Conservation (phyloP, 768 basidiomycete species). For the Arthromyces matolae region DNA sequence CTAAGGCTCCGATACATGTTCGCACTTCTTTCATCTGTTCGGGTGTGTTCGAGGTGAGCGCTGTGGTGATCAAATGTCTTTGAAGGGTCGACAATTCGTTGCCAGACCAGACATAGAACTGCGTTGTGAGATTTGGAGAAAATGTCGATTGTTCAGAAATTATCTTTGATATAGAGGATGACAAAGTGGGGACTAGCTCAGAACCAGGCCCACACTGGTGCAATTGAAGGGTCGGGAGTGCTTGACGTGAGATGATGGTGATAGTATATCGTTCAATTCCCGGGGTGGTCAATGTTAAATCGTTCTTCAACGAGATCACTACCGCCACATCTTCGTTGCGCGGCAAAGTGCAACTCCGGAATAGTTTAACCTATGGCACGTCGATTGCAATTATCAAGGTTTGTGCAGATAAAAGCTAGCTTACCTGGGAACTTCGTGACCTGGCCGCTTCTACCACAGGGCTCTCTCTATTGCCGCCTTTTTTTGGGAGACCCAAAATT, state of each 20-base stretch:
- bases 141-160: constrained; percentile 16
- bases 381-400: constrained; percentile 26
- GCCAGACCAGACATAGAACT: constrained; percentile 47
- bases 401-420: constrained; percentile 35
- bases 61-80: constrained; percentile 37
- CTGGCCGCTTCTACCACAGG: constrained; percentile 39
- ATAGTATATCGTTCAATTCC: constrained; percentile 35
- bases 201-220: constrained; percentile 24
- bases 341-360: constrained; percentile 44
- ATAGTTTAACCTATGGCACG: constrained; percentile 33
- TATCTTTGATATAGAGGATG: constrained; percentile 32
- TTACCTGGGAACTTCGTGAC: constrained; percentile 13
- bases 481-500: constrained; percentile 34
- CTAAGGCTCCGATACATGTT: constrained; percentile 46
- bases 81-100: constrained; percentile 38
- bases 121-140: constrained; percentile 27
- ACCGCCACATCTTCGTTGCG: constrained; percentile 42
- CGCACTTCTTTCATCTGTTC: constrained; percentile 36
- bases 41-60: constrained; percentile 30
- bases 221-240: constrained; percentile 14
- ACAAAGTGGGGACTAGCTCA: constrained; percentile 34
- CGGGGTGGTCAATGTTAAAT: constrained; percentile 32
- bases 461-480: constrained; percentile 22
- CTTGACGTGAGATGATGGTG: constrained; percentile 25
- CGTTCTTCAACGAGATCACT: constrained; percentile 39